Evolutionary conservation across 2,329 filamentous ascomycete genomes (phyloP).

Genomic region (Lasiodiplodia citricola): DNA sequence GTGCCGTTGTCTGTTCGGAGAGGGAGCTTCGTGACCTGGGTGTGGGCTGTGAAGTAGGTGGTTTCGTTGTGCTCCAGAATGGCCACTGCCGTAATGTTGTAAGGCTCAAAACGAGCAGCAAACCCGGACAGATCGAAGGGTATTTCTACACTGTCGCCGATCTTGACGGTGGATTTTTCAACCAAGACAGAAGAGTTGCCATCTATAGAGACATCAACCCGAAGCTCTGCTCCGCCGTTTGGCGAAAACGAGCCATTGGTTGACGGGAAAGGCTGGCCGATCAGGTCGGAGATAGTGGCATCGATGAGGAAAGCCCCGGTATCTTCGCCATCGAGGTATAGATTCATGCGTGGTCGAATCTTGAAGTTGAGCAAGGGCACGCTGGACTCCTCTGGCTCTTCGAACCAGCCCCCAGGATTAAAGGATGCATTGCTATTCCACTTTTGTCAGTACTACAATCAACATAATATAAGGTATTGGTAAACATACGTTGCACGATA

Average conservation of each 20-base stretch:
- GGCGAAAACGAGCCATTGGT: conserved; percentile 46
- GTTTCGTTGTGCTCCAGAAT: conserved; percentile 35
- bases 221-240: conserved; percentile 28
- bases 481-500: conserved; percentile 46
- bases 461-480: too few relatives aligned
- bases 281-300: conserved; percentile 57
- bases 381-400: conserved; percentile 44
- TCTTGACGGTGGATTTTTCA: too few relatives aligned
- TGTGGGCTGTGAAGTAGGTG: conserved; percentile 42
- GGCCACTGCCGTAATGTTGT: conserved; percentile 45
- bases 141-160: too few relatives aligned
- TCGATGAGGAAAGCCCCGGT: conserved; percentile 61
- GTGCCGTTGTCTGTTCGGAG: conserved; percentile 50
- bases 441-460: neutral
- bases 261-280: too few relatives aligned
- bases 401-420: conserved; percentile 55
- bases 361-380: conserved; percentile 50
- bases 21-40: conserved; percentile 50
- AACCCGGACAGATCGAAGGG: too few relatives aligned
- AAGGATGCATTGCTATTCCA: conserved; percentile 50
- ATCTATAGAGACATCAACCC: too few relatives aligned
- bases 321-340: conserved; percentile 51
- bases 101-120: conserved; percentile 35
- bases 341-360: conserved; percentile 54
- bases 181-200: too few relatives aligned